Evolutionary conservation across 1,139 yeast genomes (phyloP), one percentile per base, ranked within the genome.

Genomic region (Blastobotrys indianensis): DNA sequence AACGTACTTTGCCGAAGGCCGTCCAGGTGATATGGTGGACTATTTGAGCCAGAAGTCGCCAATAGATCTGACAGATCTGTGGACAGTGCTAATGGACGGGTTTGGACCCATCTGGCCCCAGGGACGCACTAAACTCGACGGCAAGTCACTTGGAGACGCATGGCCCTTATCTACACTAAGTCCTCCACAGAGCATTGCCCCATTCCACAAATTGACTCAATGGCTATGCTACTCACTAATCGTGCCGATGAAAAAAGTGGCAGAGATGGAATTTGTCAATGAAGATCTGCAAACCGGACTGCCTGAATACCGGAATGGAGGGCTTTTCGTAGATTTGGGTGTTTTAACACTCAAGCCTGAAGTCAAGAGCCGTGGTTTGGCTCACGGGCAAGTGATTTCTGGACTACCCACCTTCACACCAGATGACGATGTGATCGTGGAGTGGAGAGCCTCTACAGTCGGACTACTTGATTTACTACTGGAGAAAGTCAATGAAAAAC

Each of bases 261-360:
- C 56, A 4, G 72, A 71, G 2, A 66, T 76, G 39, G 60, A 63
- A 33, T 73, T 79, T 53, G 58, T 56, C 1, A 71, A 75, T 49
- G 68, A 73, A 44, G 56, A 64, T 1, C 61, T 70, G 38, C 76
- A 75, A 62, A 79, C 83, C 0, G 84, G 83, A 0, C 63, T 79
- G 39, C 83, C 84, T 4, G 84, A 79, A 57, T 79, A 79, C 58
- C 67, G 84, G 54, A 79, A 79, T 51, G 84, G 83, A 31, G 84
- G 83, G 0, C 61, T 79, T 25, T 69, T 79, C 53, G 72, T 75
- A 35, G 83, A 79, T 58, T 64, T 75, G 38, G 77, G 73, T 7
- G 71, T 78, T 1, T 60, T 79, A 37, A 54, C 62, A 2, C 61
- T 79, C 41, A 77, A 77, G 54, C 66, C 68, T 1, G 70, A 64